Evolutionary conservation across 768 basidiomycete genomes (phyloP).

Genomic region (Amanita rimosa): DNA sequence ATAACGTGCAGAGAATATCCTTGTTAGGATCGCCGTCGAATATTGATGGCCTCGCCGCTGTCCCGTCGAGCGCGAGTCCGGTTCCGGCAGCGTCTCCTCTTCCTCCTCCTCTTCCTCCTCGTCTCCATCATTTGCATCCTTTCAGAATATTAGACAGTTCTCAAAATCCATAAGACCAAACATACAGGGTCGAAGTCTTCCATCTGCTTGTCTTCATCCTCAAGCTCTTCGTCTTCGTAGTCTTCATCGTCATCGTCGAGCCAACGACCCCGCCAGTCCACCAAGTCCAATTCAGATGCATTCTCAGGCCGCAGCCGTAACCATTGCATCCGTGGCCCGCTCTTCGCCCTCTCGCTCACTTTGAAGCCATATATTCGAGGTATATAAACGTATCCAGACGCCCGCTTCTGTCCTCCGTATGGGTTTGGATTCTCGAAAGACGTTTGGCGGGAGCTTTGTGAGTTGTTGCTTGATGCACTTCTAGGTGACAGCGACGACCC

Average conservation of each 20-base stretch:
- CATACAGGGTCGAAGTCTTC: constrained; percentile 80
- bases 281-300: constrained; percentile 70
- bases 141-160: background rate
- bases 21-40: constrained; percentile 9
- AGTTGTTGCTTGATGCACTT: constrained; percentile 36
- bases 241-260: constrained; percentile 51
- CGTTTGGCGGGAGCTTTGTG: constrained; percentile 34
- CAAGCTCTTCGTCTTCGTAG: constrained; percentile 53
- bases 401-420: constrained; percentile 81
- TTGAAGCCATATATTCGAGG: constrained; percentile 97
- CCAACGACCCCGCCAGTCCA: constrained; percentile 90
- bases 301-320: constrained; percentile 77
- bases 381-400: constrained; percentile 77
- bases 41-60: constrained; percentile 15
- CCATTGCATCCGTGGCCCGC: constrained; percentile 97
- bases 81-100: constrained; percentile 29
- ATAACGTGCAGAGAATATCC: background rate
- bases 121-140: constrained; percentile 44
- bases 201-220: constrained; percentile 68
- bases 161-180: constrained; percentile 5
- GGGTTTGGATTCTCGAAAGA: constrained; percentile 84
- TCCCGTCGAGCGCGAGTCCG: constrained; percentile 21
- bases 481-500: constrained; percentile 49
- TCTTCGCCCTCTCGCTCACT: constrained; percentile 90
- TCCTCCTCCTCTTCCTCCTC: constrained; percentile 58